phyloP scores from a whole-genome alignment of 495 filamentous ascomycete genomes.

The Aspergillus avenaceus region DNA sequence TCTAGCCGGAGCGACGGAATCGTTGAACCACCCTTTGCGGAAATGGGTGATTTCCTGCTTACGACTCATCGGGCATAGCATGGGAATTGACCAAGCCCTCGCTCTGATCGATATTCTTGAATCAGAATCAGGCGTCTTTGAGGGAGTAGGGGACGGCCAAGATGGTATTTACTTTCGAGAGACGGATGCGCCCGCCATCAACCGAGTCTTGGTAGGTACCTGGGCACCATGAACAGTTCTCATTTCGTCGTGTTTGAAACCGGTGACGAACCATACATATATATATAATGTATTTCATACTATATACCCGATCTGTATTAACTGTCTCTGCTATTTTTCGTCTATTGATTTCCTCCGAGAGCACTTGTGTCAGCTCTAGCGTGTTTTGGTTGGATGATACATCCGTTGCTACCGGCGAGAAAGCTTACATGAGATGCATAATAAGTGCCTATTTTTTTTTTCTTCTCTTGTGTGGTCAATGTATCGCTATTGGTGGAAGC shows the following conservation, averaged over 20 bases:
- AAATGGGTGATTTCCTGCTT: constrained; percentile 42
- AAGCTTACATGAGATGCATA: too few species aligned
- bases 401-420: too few species aligned
- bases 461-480: too few species aligned
- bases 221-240: constrained; percentile 1
- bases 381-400: too few species aligned
- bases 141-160: constrained; percentile 12
- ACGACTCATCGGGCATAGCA: constrained; percentile 35
- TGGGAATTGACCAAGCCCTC: constrained; percentile 47
- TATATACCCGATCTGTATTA: neutral
- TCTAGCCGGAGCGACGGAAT: constrained; percentile 35
- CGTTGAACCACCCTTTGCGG: constrained; percentile 26
- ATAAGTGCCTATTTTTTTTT: too few species aligned
- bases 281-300: neutral
- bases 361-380: too few species aligned
- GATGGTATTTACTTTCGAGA: constrained; percentile 9
- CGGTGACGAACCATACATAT: neutral
- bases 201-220: constrained; percentile 1
- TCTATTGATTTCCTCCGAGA: too few species aligned
- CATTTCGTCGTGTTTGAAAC: neutral
- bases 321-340: too few species aligned
- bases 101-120: constrained; percentile 36
- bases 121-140: constrained; percentile 27
- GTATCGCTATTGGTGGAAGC: too few species aligned
- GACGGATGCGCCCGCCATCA: neutral